A percentile compares a stretch with the other conserved stretches of the same genome.
Conservation (phyloP, 1,284 basidiomycete species). For the Cryptococcus sp. region DNA sequence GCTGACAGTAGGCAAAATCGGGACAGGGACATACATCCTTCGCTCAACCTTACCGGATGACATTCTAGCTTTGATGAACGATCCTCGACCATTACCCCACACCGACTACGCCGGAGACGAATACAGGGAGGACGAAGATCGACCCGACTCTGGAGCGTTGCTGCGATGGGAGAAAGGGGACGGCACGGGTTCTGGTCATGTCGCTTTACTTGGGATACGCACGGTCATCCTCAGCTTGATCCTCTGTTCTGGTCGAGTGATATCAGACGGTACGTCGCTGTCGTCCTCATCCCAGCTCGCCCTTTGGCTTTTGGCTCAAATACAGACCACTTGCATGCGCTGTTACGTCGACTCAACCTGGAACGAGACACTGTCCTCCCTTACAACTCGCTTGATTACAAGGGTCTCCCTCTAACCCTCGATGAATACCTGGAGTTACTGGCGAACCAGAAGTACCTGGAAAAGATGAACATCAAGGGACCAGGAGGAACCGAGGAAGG, state of each 20-base stretch:
- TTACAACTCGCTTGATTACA: constrained; percentile 24
- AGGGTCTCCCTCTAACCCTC: constrained; percentile 26
- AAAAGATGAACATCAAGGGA: constrained; percentile 29
- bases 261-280: constrained; percentile 34
- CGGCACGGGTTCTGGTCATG: constrained; percentile 25
- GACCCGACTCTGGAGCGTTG: constrained; percentile 38
- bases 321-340: constrained; percentile 27
- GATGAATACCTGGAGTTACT: constrained; percentile 42
- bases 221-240: constrained; percentile 43
- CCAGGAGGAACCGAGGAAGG: constrained; percentile 10
- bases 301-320: not conserved
- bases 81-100: constrained; percentile 22
- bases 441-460: constrained; percentile 37
- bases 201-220: constrained; percentile 39
- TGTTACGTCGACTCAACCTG: constrained; percentile 33
- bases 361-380: constrained; percentile 37
- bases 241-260: constrained; percentile 29
- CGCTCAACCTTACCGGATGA: constrained; percentile 31
- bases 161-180: constrained; percentile 42
- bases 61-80: constrained; percentile 26
- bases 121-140: constrained; percentile 9
- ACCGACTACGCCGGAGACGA: constrained; percentile 11
- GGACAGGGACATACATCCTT: constrained; percentile 32
- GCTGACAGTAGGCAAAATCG: constrained; percentile 10
- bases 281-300: not conserved